These are phyloP conservation scores for Angomonas ambiguus DNA, from an alignment of 208 protist species.

Conservation along the genomic window DNA sequence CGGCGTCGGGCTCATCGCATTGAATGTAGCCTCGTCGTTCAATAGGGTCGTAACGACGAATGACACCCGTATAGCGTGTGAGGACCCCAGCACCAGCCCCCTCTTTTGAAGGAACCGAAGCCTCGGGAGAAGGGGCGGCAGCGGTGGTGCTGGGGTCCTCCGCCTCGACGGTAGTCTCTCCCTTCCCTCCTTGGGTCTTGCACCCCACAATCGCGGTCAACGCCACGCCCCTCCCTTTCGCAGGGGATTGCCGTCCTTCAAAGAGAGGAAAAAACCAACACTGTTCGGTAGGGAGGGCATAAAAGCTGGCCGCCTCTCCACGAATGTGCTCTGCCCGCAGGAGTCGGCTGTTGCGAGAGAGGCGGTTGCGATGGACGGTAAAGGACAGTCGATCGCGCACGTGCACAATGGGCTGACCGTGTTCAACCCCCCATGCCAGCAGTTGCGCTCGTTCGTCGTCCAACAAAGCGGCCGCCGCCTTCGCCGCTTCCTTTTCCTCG, in stretches of 20 bases:
- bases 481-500: background rate
- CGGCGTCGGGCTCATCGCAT: slow-evolving; percentile 32
- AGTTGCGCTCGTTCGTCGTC: slow-evolving; percentile 10
- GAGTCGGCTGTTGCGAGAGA: slow-evolving; percentile 38
- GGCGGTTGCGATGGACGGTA: slow-evolving; percentile 9
- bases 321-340: slow-evolving; percentile 66
- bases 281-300: slow-evolving; percentile 60
- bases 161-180: background rate
- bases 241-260: slow-evolving; percentile 15
- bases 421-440: background rate
- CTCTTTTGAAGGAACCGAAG: background rate
- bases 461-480: background rate
- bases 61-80: slow-evolving; percentile 54
- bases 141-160: background rate
- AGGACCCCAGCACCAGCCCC: background rate
- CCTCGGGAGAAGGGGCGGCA: background rate
- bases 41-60: slow-evolving; percentile 61
- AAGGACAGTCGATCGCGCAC: slow-evolving; percentile 8
- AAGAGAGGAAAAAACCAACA: slow-evolving; percentile 68
- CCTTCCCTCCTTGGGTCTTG: background rate
- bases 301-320: slow-evolving; percentile 27
- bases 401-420: slow-evolving; percentile 2
- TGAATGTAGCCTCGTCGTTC: slow-evolving; percentile 66
- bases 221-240: background rate
- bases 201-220: background rate